phyloP scores from a whole-genome alignment of 495 filamentous ascomycete species.

The Cryomyces minteri region DNA sequence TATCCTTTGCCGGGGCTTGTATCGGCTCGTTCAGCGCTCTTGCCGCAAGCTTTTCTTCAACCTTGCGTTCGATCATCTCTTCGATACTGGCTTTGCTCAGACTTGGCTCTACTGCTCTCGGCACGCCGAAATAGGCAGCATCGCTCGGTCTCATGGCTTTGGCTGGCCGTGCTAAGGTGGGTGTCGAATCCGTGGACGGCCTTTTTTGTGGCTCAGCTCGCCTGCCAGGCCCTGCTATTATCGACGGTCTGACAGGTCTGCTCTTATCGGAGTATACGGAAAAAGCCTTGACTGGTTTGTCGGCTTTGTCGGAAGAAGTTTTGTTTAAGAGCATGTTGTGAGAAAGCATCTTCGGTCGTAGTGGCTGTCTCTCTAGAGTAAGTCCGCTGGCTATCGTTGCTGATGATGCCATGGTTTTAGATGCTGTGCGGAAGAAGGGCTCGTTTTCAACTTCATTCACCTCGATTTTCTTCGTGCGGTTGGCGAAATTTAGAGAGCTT shows the following conservation, averaged over 20 bases:
- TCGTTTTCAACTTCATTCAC: slow-evolving; percentile 89
- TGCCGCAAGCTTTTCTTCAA: slow-evolving; percentile 69
- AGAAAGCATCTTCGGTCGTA: slow-evolving; percentile 47
- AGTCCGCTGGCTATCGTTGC: slow-evolving; percentile 24
- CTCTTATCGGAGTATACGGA: slow-evolving; percentile 61
- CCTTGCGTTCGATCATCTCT: slow-evolving; percentile 78
- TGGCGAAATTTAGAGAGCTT: slow-evolving; percentile 86
- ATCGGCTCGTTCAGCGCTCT: slow-evolving; percentile 28
- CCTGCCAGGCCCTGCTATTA: neutral
- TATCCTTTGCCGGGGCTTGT: slow-evolving; percentile 23
- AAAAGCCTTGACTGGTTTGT: slow-evolving; percentile 70
- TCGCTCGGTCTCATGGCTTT: slow-evolving; percentile 17
- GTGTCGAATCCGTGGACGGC: neutral
- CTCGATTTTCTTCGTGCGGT: slow-evolving; percentile 91
- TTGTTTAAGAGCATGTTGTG: slow-evolving; percentile 32
- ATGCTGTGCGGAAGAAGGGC: slow-evolving; percentile 37
- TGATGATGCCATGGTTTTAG: slow-evolving; percentile 19
- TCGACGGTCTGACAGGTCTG: slow-evolving; percentile 15
- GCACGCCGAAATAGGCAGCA: slow-evolving; percentile 15
- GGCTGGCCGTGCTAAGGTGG: slow-evolving; percentile 23
- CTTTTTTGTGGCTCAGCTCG: slow-evolving; percentile 5
- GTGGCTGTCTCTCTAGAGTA: slow-evolving; percentile 47
- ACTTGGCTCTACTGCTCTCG: slow-evolving; percentile 15
- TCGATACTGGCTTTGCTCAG: slow-evolving; percentile 69
- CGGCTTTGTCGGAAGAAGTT: slow-evolving; percentile 31